A percentile compares a stretch with the other conserved stretches of the same genome.
Conservation (phyloP, 371 early-diverging fungal species). For the Dinochytrium kinnereticum region DNA sequence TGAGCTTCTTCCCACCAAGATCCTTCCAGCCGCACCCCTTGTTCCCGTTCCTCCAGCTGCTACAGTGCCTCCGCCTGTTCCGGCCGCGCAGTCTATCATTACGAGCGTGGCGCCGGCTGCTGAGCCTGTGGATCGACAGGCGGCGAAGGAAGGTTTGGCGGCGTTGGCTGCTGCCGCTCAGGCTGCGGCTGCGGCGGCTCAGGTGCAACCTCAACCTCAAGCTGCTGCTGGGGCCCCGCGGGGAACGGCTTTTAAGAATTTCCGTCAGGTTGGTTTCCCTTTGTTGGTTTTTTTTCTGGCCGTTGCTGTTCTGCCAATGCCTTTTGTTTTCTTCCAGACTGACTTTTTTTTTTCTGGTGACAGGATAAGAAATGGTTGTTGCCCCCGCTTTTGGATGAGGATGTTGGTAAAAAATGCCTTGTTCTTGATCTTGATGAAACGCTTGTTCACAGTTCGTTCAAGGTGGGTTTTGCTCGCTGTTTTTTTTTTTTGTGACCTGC, state of each 20-base stretch:
- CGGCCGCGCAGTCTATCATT: background rate
- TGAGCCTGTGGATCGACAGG: conserved; percentile 1
- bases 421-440: conserved; percentile 90
- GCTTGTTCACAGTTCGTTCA: conserved; percentile 64
- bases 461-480: background rate
- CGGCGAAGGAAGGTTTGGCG: background rate
- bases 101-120: background rate
- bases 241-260: too few species aligned
- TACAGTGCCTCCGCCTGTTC: background rate
- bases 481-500: background rate
- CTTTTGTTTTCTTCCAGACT: too few species aligned
- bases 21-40: background rate
- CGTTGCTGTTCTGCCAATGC: too few species aligned
- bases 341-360: background rate
- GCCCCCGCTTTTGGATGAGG: conserved; percentile 48
- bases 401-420: conserved; percentile 74
- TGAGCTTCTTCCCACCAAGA: background rate
- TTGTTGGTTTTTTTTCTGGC: too few species aligned
- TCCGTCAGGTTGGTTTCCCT: too few species aligned
- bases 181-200: too few species aligned
- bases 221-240: too few species aligned
- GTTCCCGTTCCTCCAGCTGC: background rate
- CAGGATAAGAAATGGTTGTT: conserved; percentile 35
- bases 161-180: background rate
- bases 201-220: too few species aligned